phyloP scores from a whole-genome alignment of 352 stramenopile genomes.

The Phytophthora pluvialis region DNA sequence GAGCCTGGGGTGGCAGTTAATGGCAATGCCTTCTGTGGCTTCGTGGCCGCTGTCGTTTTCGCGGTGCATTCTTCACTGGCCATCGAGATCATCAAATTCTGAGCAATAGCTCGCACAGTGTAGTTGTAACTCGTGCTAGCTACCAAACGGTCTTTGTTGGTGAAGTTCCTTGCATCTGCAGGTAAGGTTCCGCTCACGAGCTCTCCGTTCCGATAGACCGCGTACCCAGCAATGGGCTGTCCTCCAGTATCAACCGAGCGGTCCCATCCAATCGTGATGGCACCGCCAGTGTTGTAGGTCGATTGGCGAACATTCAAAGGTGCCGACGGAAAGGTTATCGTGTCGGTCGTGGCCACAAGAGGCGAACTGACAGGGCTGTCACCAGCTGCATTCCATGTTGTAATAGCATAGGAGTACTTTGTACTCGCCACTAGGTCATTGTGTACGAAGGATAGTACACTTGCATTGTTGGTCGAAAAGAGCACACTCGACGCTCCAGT shows the following conservation, averaged over 20 bases:
- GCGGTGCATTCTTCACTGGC: constrained; percentile 44
- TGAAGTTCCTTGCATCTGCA: constrained; percentile 31
- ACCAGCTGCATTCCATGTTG: constrained; percentile 45
- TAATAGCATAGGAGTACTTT: constrained; percentile 55
- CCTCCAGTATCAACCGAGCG: constrained; percentile 61
- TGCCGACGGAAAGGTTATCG: constrained; percentile 51
- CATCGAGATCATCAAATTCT: constrained; percentile 46
- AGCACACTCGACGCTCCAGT: constrained; percentile 24
- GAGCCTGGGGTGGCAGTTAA: constrained; percentile 22
- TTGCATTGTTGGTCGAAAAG: constrained; percentile 28
- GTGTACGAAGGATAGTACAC: constrained; percentile 42
- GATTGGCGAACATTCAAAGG: constrained; percentile 54
- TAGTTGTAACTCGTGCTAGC: constrained; percentile 58
- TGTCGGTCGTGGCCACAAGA: constrained; percentile 43
- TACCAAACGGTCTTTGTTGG: constrained; percentile 41
- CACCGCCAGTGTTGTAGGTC: constrained; percentile 51
- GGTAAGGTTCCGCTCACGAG: constrained; percentile 34
- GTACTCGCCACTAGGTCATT: constrained; percentile 58
- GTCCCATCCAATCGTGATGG: constrained; percentile 66
- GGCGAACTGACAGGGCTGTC: constrained; percentile 41
- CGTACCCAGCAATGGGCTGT: constrained; percentile 50
- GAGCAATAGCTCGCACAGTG: constrained; percentile 46
- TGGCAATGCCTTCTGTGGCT: constrained; percentile 32
- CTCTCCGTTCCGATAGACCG: constrained; percentile 56
- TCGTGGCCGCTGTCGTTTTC: constrained; percentile 43